Conservation (phyloP, 2,329 filamentous ascomycete species). For the Cladophialophora yegresii region DNA sequence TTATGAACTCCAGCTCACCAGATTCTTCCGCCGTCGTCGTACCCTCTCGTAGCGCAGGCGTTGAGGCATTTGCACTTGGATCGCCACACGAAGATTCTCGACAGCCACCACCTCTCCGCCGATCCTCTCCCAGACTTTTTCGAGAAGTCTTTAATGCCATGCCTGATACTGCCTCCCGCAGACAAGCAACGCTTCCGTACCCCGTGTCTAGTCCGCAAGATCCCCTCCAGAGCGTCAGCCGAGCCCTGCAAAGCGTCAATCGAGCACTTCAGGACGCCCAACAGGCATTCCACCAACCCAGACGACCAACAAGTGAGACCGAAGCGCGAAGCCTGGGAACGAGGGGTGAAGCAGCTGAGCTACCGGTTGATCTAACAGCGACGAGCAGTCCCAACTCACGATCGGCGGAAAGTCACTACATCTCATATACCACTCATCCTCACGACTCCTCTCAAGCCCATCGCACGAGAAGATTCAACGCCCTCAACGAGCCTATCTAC, state of each 20-base stretch:
- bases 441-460: conserved; percentile 24
- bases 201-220: conserved; percentile 23
- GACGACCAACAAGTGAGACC: conserved; percentile 11
- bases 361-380: conserved; percentile 30
- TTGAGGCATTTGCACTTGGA: background rate
- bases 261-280: conserved; percentile 33
- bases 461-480: conserved; percentile 21
- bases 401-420: conserved; percentile 27
- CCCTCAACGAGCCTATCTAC: conserved; percentile 33
- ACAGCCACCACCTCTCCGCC: conserved; percentile 19
- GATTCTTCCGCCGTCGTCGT: background rate
- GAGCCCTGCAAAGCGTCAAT: conserved; percentile 31
- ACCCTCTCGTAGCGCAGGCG: background rate
- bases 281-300: conserved; percentile 32
- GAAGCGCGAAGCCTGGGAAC: conserved; percentile 3
- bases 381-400: conserved; percentile 1
- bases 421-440: conserved; percentile 34
- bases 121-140: conserved; percentile 29
- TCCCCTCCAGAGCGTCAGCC: conserved; percentile 27
- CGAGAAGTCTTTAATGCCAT: conserved; percentile 30
- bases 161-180: conserved; percentile 22
- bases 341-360: conserved; percentile 15
- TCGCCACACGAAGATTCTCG: conserved; percentile 14
- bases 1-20: conserved; percentile 6
- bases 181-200: conserved; percentile 27